Base-by-base conservation (phyloP, 768 basidiomycete species). In the Mycena pura region DNA sequence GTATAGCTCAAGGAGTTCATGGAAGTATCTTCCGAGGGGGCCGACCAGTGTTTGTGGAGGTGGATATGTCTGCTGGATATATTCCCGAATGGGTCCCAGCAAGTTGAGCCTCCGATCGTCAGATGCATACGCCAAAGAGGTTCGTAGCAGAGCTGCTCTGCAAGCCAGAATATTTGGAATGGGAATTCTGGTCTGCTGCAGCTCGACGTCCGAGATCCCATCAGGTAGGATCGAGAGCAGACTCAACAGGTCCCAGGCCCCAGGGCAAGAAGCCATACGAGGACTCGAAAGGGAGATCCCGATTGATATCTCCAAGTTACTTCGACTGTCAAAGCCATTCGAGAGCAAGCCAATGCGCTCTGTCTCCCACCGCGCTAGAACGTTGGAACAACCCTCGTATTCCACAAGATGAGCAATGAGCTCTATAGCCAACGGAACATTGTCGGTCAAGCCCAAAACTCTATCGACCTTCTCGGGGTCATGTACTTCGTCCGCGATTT, bases 391-490 rank as follows among this genome's bases (percentile, higher is more conserved):
- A 1, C 61, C 61, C n/a, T 62, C 61, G 29, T 51, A 36, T 13
- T 54, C 38, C 10, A 55, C 47, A 8, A 56, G 43, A 11, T 7
- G 28, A 17, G 61, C 54, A 28, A 62, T 51, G 25, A 62, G 54
- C 22, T 39, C 51, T 10, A 62, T 51, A n/a, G 55, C 61, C n/a
- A 62, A 32, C 11, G 61, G 61, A 6, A 62, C 41, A 36, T 62
- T 45, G 21, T 49, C 61, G 11, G 47, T 52, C 0, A 32, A 29
- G 11, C 34, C 11, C 5, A 62, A 11, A 13, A 62, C 49, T 17
- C 52, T 34, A 2, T 7, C 8, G 2, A 62, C n/a, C n/a, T n/a
- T n/a, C n/a, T n/a, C n/a, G n/a, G n/a, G 13, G 25, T 41, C 34
- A 2, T 31, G 13, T 25, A 45, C 49, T 31, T 62, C 60, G 14